Percentiles rank a stretch among this genome's conserved stretches.
Conservation (phyloP, 2,329 filamentous ascomycete genomes). For the Sphaerostilbella broomeana region DNA sequence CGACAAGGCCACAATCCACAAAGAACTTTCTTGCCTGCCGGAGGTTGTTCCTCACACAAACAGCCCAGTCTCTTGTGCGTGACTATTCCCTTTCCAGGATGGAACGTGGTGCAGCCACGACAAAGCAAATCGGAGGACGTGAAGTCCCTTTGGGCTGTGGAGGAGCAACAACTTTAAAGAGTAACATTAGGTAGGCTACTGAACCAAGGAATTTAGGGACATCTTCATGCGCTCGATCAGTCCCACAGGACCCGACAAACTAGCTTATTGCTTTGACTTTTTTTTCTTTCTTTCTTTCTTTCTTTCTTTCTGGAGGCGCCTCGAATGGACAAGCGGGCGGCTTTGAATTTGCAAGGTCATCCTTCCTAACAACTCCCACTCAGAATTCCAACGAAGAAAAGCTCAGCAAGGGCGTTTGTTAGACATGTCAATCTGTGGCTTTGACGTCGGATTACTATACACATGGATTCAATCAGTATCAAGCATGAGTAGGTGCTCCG, state of each 20-base stretch:
- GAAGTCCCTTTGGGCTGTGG: neutral
- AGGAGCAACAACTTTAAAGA: too few species aligned
- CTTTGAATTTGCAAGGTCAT: neutral
- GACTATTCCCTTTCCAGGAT: too few species aligned
- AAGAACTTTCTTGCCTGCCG: too few species aligned
- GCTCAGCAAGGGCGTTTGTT: neutral
- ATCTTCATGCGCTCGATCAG: neutral
- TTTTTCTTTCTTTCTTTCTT: slow-evolving; percentile 6
- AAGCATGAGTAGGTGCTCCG: too few species aligned
- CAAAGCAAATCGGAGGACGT: slow-evolving; percentile 6
- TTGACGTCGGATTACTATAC: slow-evolving; percentile 7
- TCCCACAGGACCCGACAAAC: neutral
- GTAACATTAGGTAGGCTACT: too few species aligned
- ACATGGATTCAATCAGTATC: slow-evolving; percentile 2
- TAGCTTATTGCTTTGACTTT: slow-evolving; percentile 3
- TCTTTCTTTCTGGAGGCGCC: slow-evolving; percentile 1
- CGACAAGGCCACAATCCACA: too few species aligned
- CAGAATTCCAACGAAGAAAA: neutral
- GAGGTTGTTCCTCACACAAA: too few species aligned
- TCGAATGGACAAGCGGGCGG: too few species aligned
- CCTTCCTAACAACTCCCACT: slow-evolving; percentile 3
- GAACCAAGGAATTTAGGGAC: too few species aligned
- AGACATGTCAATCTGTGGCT: neutral
- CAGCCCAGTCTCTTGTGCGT: too few species aligned
- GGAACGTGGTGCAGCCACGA: too few species aligned